Percentiles rank a stretch among this genome's conserved stretches.
Evolutionary conservation across 148 eudicot species (phyloP).

Genomic region (Polygonum aviculare): DNA sequence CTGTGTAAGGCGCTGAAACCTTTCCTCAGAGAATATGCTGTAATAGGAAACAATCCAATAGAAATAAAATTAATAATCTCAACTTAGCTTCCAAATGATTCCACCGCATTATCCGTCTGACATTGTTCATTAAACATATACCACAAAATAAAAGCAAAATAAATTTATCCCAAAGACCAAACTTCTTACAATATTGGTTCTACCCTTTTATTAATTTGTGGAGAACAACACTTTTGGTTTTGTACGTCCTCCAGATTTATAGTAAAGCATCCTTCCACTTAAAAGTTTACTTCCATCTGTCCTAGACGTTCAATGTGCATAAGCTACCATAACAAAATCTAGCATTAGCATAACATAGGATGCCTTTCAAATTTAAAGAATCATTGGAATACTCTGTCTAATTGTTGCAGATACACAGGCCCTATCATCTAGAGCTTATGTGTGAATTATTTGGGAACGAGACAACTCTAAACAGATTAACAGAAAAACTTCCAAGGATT

Average conservation of each 20-base stretch:
- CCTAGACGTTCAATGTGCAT: too few species aligned
- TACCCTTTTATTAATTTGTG: not conserved
- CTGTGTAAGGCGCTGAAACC: constrained; percentile 69
- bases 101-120: not conserved
- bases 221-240: not conserved
- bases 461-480: not conserved
- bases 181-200: not conserved
- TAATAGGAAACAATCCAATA: constrained; percentile 11
- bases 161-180: not conserved
- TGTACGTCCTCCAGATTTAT: not conserved
- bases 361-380: not conserved
- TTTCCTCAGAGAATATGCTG: constrained; percentile 87
- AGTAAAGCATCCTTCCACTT: not conserved
- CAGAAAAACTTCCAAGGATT: not conserved
- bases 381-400: not conserved
- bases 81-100: not conserved
- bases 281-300: not conserved
- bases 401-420: not conserved
- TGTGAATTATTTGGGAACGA: not conserved
- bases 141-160: not conserved
- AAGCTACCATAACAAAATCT: not conserved
- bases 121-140: not conserved
- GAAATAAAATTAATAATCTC: constrained; percentile 1
- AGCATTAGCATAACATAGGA: not conserved
- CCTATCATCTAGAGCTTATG: not conserved